Base-by-base conservation (phyloP, 2,329 filamentous ascomycete genomes). In the Ambrosiella beaveri region DNA sequence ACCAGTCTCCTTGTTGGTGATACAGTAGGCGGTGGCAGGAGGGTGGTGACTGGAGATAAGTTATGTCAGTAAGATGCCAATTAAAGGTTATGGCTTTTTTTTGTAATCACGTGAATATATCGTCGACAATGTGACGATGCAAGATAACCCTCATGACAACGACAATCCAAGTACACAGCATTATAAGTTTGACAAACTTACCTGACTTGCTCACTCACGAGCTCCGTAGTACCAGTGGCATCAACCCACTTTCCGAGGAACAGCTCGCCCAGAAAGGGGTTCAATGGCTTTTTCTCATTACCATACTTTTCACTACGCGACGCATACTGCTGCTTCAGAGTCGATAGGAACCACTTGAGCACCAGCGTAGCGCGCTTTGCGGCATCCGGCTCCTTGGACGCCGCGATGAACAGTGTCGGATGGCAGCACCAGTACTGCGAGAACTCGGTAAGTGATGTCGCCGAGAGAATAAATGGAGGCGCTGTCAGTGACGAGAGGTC, bases 261-360 rank as follows among this genome's bases (percentile, higher is more conserved):
- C 39, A 97, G 78, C 74, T 98, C 91, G 59, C 91, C 91, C 40
- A 98, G 73, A 72, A 98, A 97, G 0, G 93, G 93, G 68, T 98
- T 97, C 61, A 98, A 73, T 1, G 91, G 91, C 75, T 97, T 98
- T 81, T 97, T 97, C 76, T 96, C 91, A 66, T 88, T 93, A 54
- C 88, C 89, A 63, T 77, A 82, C 65, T 82, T 74, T 64, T 96
- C 90, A 67, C 87, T 94, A 60, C 79, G 77, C 66, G 75, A 81
- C 59, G 80, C 79, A 65, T 84, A 82, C 68, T 95, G 88, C 71
- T 94, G 88, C 74, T 93, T 95, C 56, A 97, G 76, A 2, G 90
- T 95, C 66, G 83, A 90, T 58, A 97, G 73, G 73, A 96, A 97
- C 91, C 91, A 97, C 71, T 91, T 94, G 65, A 96, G 74, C n/a